Evolutionary conservation across 2,329 filamentous ascomycete genomes (phyloP).

Genomic region (Arthrobotrys sphaeroides): DNA sequence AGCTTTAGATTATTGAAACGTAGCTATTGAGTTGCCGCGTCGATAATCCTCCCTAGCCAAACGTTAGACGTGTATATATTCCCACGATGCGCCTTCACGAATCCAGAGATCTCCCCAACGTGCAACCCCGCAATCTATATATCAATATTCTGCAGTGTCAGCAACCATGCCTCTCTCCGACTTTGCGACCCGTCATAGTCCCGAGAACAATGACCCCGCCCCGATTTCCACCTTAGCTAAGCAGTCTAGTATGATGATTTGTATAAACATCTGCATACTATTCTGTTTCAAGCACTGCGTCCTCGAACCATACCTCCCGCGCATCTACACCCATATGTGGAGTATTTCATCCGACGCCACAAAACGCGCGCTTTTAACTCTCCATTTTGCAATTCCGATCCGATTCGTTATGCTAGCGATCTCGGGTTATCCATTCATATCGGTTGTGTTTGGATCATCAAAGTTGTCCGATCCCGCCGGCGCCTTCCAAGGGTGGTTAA

Average conservation of each 20-base stretch:
- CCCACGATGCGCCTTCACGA: background rate
- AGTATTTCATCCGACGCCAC: background rate
- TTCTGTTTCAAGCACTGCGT: background rate
- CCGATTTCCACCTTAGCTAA: background rate
- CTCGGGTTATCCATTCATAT: background rate
- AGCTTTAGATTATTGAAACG: background rate
- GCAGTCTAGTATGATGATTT: background rate
- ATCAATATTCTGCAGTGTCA: background rate
- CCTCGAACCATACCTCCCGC: constrained; percentile 3
- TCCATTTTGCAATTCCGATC: background rate
- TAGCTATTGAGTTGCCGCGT: too few species aligned
- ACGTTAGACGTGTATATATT: background rate
- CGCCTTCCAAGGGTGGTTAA: background rate
- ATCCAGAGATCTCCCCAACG: background rate
- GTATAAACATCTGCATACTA: background rate
- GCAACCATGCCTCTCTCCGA: background rate
- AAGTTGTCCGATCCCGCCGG: background rate
- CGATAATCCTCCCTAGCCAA: too few species aligned
- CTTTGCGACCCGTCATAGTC: background rate
- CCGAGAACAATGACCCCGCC: constrained; percentile 1
- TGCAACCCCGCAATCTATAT: background rate
- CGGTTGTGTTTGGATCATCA: background rate
- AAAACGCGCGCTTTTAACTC: background rate
- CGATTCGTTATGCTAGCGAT: background rate
- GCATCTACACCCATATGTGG: background rate